A percentile compares a stretch with the other conserved stretches of the same genome.
phyloP scores from a whole-genome alignment of 768 basidiomycete genomes.

The Lepiota venenata region DNA sequence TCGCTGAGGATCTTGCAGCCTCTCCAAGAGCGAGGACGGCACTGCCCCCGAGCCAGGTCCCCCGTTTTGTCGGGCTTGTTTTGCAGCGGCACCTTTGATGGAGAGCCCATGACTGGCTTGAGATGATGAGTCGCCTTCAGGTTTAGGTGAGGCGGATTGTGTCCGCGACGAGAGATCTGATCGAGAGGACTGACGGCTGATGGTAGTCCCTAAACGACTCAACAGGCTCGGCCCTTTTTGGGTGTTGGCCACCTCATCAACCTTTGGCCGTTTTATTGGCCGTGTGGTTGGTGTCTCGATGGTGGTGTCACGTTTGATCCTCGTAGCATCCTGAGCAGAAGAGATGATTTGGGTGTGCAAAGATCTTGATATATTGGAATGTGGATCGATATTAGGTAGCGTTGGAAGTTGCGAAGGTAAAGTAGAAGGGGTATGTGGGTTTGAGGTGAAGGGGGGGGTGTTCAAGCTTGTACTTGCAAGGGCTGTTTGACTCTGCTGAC shows the following conservation, averaged over 20 bases:
- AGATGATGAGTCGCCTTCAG: not conserved
- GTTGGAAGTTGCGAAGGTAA: not conserved
- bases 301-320: not conserved
- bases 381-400: not conserved
- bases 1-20: slow-evolving; percentile 11
- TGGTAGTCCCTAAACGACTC: slow-evolving; percentile 12
- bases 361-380: not conserved
- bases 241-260: slow-evolving; percentile 1
- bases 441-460: not conserved
- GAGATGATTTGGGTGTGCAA: not conserved
- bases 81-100: slow-evolving; percentile 17
- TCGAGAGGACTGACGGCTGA: slow-evolving; percentile 6
- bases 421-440: not conserved
- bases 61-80: not conserved
- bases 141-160: not conserved
- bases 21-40: slow-evolving; percentile 14
- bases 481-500: not conserved
- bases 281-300: not conserved
- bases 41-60: not conserved
- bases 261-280: slow-evolving; percentile 4
- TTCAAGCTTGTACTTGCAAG: not conserved
- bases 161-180: slow-evolving; percentile 3
- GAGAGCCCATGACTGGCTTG: slow-evolving; percentile 13
- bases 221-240: slow-evolving; percentile 10
- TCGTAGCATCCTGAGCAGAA: not conserved